Base-by-base conservation (phyloP, 441 rosid genomes). In the Corymbia calophylla region DNA sequence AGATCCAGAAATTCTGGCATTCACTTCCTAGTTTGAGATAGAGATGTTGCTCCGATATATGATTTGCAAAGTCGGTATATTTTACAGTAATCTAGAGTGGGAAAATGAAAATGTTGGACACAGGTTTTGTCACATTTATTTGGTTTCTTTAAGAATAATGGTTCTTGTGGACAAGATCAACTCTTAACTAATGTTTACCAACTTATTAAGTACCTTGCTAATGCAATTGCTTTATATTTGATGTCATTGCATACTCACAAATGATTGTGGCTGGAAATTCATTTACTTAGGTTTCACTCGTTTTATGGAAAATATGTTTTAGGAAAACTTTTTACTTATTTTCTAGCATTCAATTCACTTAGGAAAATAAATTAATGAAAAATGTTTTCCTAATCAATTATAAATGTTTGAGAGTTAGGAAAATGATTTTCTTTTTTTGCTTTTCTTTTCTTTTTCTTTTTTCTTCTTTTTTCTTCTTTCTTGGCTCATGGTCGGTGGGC, bases 331-430 rank as follows among this genome's bases (percentile, higher is more conserved):
- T 56, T 56, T 9, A 5, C 10, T 55, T 4, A 9, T 0, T 56
- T 56, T 56, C 29, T 2, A 7, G 29, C 13, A 1, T 23, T 56
- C 6, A 0, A 13, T 56, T 56, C 5, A 0, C 62, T 56, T 56
- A 56, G 25, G 1, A 56, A 56, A 56, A 56, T 56, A 56, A 29
- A 19, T 56, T 56, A 9, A 56, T 13, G 10, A 3, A 56, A 56
- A 56, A 23, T 56, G 3, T 56, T 56, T 56, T 56, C 25, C 62
- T 56, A 56, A 10, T 56, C 29, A 56, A 56, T 39, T 5, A 39
- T 39, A 5, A 39, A 5, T 39, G 44, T 39, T 29, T 23, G 9
- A 56, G 25, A 56, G 62, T 56, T 12, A 56, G 25, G 23, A 56
- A 56, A 55, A 55, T 55, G 21, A 9, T 56, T 56, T 56, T 56